phyloP scores from a whole-genome alignment of 176 grass and related monocot genomes.

The Hsuehochloa calcarea region DNA sequence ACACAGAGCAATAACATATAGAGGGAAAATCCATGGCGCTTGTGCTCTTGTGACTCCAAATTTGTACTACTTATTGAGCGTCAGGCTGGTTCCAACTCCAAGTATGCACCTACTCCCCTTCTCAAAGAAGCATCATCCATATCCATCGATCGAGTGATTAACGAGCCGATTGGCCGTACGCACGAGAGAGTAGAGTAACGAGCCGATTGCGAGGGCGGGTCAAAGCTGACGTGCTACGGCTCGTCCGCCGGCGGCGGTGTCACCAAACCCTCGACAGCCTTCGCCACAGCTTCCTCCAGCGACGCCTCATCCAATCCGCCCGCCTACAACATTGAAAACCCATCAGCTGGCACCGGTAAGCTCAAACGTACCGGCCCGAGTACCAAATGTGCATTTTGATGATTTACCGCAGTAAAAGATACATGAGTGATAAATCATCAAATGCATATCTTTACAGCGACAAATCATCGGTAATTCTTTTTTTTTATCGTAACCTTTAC shows the following conservation, averaged over 20 bases:
- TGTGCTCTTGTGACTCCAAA: not conserved
- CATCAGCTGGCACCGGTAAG: not conserved
- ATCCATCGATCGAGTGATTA: not conserved
- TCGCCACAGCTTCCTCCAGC: conserved; percentile 60
- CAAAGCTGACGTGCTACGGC: conserved; percentile 41
- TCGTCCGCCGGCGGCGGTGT: not conserved
- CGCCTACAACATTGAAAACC: not conserved
- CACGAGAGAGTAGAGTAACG: not conserved
- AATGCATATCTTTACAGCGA: too few species aligned
- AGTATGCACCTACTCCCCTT: not conserved
- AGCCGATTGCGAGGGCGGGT: not conserved
- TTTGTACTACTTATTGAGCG: not conserved
- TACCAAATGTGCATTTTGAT: too few species aligned
- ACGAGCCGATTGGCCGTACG: not conserved
- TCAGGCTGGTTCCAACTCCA: not conserved
- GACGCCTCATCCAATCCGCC: conserved; percentile 44
- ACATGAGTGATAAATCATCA: too few species aligned
- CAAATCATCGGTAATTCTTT: too few species aligned
- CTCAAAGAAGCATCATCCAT: not conserved
- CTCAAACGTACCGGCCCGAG: not conserved
- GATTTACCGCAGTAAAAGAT: too few species aligned
- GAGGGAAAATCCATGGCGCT: not conserved
- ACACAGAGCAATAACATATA: not conserved
- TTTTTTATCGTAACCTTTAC: too few species aligned
- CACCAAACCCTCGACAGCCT: conserved; percentile 48